Conservation (phyloP, 2,329 filamentous ascomycete genomes). For the Cercospora janseana region DNA sequence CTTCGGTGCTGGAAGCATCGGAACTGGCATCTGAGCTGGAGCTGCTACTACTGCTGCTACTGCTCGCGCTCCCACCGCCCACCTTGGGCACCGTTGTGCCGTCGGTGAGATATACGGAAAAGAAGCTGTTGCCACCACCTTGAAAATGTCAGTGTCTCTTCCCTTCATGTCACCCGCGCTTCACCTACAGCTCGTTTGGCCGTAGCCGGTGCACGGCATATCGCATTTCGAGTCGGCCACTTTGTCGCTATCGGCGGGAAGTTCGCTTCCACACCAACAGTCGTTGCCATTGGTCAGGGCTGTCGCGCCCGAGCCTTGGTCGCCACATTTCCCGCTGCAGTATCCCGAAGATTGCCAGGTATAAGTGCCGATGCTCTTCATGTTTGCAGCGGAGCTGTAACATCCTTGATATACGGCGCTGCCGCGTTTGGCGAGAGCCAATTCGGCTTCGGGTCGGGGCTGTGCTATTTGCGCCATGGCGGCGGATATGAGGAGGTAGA, state of each 20-base stretch:
- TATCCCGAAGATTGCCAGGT: constrained; percentile 56
- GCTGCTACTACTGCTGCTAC: constrained; percentile 32
- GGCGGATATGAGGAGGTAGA: constrained; percentile 23
- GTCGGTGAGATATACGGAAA: constrained; percentile 52
- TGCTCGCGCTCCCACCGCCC: too few relatives aligned
- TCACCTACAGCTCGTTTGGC: constrained; percentile 17
- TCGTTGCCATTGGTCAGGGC: constrained; percentile 62
- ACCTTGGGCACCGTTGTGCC: constrained; percentile 37
- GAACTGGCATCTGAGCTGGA: background rate
- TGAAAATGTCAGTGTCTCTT: constrained; percentile 14
- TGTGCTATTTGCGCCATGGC: constrained; percentile 55
- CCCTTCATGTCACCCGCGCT: background rate
- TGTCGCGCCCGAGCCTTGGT: constrained; percentile 55
- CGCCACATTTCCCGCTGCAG: constrained; percentile 54
- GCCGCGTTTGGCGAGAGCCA: constrained; percentile 56
- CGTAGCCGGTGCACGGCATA: constrained; percentile 52
- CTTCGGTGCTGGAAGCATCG: constrained; percentile 21
- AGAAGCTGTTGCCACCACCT: constrained; percentile 59
- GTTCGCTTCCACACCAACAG: constrained; percentile 71
- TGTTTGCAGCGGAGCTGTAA: constrained; percentile 49
- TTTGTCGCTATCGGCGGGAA: constrained; percentile 61
- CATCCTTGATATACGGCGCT: constrained; percentile 55
- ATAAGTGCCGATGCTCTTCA: constrained; percentile 50
- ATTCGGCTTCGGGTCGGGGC: constrained; percentile 50
- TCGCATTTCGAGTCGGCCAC: constrained; percentile 62